phyloP scores from a whole-genome alignment of 208 protist genomes.

The Tritrichomonas musculus region DNA sequence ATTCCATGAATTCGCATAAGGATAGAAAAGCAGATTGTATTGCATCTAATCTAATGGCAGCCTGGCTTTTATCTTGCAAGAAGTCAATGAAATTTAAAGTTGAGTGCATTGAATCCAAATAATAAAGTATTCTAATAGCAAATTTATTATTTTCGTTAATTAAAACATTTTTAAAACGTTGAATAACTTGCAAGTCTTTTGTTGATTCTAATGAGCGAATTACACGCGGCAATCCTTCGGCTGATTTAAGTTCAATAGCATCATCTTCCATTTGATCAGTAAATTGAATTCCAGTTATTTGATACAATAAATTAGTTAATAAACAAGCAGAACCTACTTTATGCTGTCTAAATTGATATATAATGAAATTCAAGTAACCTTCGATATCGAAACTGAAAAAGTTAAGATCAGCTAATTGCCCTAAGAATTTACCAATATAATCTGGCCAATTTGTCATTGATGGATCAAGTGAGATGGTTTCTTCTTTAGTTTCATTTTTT shows the following conservation, averaged over 20 bases:
- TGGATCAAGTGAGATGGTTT: neutral
- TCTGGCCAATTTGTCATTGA: neutral
- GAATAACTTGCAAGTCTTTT: neutral
- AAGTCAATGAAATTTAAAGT: neutral
- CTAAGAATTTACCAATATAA: too few relatives aligned
- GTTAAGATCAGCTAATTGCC: too few relatives aligned
- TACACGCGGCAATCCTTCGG: neutral
- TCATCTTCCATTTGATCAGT: neutral
- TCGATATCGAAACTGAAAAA: too few relatives aligned
- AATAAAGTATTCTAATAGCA: neutral
- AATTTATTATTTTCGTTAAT: neutral
- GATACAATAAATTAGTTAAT: neutral
- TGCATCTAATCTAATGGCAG: neutral
- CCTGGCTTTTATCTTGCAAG: neutral
- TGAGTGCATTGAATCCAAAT: neutral
- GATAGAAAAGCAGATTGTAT: neutral
- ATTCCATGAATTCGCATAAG: neutral
- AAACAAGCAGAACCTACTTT: neutral
- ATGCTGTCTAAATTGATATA: too few relatives aligned
- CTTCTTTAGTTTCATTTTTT: neutral
- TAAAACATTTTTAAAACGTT: neutral
- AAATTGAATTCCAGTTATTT: neutral
- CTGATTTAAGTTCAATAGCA: neutral
- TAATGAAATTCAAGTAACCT: too few relatives aligned
- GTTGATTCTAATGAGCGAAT: neutral